These are phyloP conservation scores for Gaertneriomyces sp. DNA, from an alignment of 192 early-diverging fungal species.

Conservation along the genomic window DNA sequence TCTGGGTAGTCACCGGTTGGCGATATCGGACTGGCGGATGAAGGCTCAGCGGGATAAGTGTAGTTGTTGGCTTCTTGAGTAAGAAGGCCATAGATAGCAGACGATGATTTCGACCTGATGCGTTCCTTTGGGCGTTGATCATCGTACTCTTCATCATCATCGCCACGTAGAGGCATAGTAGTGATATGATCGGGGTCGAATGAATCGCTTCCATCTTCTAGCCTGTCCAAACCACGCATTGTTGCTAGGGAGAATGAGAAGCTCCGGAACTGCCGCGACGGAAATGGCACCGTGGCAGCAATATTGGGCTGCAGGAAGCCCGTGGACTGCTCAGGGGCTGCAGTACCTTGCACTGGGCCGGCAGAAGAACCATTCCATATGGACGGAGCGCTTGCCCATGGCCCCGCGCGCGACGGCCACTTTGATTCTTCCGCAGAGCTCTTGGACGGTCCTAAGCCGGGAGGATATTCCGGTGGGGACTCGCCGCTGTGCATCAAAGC, in stretches of 20 bases:
- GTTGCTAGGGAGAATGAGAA: slow-evolving; percentile 60
- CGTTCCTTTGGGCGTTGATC: slow-evolving; percentile 43
- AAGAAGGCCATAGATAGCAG: slow-evolving; percentile 61
- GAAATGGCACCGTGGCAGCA: slow-evolving; percentile 16
- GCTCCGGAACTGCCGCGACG: slow-evolving; percentile 54
- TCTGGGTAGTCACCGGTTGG: slow-evolving; percentile 48
- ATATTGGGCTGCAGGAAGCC: slow-evolving; percentile 28
- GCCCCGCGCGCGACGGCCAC: too few species aligned
- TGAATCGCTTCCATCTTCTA: slow-evolving; percentile 26
- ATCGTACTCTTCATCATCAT: slow-evolving; percentile 47
- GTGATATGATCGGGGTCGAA: slow-evolving; percentile 15
- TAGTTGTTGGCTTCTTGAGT: slow-evolving; percentile 42
- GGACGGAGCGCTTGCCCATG: too few species aligned
- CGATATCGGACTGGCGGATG: slow-evolving; percentile 34
- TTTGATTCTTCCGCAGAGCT: too few species aligned
- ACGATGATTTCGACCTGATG: slow-evolving; percentile 61
- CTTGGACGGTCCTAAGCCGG: slow-evolving; percentile 12
- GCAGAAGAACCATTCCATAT: slow-evolving; percentile 36
- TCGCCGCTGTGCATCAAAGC: too few species aligned
- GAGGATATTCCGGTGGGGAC: too few species aligned
- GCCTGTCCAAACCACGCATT: slow-evolving; percentile 44
- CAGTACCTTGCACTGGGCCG: too few species aligned
- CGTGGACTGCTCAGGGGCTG: slow-evolving; percentile 27
- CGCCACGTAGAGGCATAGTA: slow-evolving; percentile 36
- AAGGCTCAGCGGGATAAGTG: slow-evolving; percentile 31